These are phyloP conservation scores for Sporothrix euskadiensis DNA, from an alignment of 2,329 filamentous ascomycete genomes.

Conservation along the genomic window DNA sequence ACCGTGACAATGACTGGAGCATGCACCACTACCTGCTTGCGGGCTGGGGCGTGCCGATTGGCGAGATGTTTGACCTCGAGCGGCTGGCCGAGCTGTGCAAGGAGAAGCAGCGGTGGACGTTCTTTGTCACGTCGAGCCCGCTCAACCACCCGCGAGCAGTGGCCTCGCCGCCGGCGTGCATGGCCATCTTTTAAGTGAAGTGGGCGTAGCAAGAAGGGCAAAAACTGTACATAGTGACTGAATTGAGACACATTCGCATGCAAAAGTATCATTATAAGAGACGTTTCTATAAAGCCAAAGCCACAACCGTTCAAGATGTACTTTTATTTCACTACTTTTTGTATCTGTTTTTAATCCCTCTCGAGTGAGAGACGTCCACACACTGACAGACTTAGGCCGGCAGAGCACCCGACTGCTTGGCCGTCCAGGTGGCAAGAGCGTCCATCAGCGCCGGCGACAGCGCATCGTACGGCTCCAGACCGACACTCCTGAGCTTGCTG, in stretches of 20 bases:
- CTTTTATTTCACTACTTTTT: too few species aligned
- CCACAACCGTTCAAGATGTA: too few species aligned
- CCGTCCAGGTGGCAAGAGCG: constrained; percentile 56
- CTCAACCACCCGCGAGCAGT: constrained; percentile 23
- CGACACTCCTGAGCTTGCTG: constrained; percentile 52
- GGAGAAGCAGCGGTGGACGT: constrained; percentile 21
- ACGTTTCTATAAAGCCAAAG: too few species aligned
- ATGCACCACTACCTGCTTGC: constrained; percentile 23
- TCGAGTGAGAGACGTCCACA: too few species aligned
- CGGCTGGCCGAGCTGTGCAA: constrained; percentile 21
- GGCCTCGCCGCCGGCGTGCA: constrained; percentile 18
- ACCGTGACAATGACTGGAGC: constrained; percentile 20
- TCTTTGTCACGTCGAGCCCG: constrained; percentile 24
- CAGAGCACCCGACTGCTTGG: constrained; percentile 46
- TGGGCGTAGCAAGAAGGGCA: background rate
- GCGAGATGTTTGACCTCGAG: constrained; percentile 28
- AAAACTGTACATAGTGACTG: background rate
- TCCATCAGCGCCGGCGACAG: constrained; percentile 66
- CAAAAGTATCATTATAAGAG: too few species aligned
- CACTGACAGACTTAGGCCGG: constrained; percentile 28
- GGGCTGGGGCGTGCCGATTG: constrained; percentile 29
- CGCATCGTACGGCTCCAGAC: constrained; percentile 63
- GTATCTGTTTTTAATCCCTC: too few species aligned
- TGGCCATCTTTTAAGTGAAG: constrained; percentile 15
- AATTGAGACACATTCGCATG: background rate